Conservation (phyloP, 345 rosid genomes). For the Salix udensis region DNA sequence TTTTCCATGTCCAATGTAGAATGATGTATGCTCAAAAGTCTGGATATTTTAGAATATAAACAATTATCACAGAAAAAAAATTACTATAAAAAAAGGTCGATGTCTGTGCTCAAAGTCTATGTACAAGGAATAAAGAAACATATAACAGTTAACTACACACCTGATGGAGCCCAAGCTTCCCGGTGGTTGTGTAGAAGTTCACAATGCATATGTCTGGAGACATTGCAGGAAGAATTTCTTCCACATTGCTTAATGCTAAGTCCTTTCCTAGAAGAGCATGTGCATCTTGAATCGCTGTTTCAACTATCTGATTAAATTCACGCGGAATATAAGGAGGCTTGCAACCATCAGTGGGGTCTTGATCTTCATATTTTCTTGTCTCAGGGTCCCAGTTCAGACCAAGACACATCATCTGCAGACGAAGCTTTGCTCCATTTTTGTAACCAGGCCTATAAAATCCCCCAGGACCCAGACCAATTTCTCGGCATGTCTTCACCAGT, state of each 20-base stretch:
- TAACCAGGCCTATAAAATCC: constrained; percentile 20
- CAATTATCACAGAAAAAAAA: no score
- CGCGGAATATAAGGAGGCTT: constrained; percentile 8
- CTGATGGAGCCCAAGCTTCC: constrained; percentile 23
- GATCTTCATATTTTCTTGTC: constrained; percentile 14
- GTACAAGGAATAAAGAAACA: neutral
- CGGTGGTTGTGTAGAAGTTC: constrained; percentile 16
- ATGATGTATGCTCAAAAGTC: no score
- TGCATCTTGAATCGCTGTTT: constrained; percentile 18
- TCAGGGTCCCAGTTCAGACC: constrained; percentile 24
- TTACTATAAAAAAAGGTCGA: no score
- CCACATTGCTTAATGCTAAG: neutral
- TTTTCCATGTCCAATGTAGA: neutral
- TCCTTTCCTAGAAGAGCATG: constrained; percentile 10
- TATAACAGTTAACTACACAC: neutral
- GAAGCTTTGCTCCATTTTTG: constrained; percentile 18
- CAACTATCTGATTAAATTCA: constrained; percentile 6
- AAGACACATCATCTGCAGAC: constrained; percentile 23
- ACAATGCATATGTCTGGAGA: constrained; percentile 18
- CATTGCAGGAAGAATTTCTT: constrained; percentile 15
- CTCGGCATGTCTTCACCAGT: constrained; percentile 18
- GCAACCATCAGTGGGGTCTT: neutral
- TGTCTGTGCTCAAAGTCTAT: no score
- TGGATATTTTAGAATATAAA: no score
- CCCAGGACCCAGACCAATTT: constrained; percentile 12